Conservation (phyloP, 352 stramenopile species). For the Globisporangium abappressorium region DNA sequence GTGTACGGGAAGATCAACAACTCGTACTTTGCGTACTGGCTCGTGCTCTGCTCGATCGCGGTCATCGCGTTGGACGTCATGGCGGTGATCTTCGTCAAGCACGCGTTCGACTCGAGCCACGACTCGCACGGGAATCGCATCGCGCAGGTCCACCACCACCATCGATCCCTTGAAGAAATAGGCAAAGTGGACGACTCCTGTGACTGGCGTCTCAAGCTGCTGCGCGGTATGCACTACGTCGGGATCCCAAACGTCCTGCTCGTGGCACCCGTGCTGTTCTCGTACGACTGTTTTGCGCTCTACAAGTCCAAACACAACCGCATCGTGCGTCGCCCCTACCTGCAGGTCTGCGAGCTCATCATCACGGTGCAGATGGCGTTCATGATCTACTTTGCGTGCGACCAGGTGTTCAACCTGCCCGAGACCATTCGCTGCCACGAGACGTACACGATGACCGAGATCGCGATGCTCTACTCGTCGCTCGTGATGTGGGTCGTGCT, state of each 20-base stretch:
- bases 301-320: conserved; percentile 51
- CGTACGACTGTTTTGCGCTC: conserved; percentile 40
- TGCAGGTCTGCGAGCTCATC: conserved; percentile 69
- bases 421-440: conserved; percentile 46
- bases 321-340: conserved; percentile 62
- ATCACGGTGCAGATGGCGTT: conserved; percentile 48
- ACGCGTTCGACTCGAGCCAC: conserved; percentile 24
- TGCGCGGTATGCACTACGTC: conserved; percentile 49
- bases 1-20: conserved; percentile 51
- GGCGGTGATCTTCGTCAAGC: conserved; percentile 34
- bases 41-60: conserved; percentile 54
- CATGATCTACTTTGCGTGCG: conserved; percentile 54
- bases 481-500: conserved; percentile 54
- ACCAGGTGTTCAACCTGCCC: conserved; percentile 41
- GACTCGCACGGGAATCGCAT: conserved; percentile 9
- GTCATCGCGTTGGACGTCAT: conserved; percentile 44
- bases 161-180: conserved; percentile 9
- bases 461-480: conserved; percentile 59
- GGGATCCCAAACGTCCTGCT: conserved; percentile 55
- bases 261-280: conserved; percentile 55
- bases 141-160: neutral
- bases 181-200: conserved; percentile 14
- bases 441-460: conserved; percentile 27
- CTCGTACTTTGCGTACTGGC: conserved; percentile 71
- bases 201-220: conserved; percentile 35